Conservation (phyloP, 192 early-diverging fungal species). For the Backusella parvicylindrica region DNA sequence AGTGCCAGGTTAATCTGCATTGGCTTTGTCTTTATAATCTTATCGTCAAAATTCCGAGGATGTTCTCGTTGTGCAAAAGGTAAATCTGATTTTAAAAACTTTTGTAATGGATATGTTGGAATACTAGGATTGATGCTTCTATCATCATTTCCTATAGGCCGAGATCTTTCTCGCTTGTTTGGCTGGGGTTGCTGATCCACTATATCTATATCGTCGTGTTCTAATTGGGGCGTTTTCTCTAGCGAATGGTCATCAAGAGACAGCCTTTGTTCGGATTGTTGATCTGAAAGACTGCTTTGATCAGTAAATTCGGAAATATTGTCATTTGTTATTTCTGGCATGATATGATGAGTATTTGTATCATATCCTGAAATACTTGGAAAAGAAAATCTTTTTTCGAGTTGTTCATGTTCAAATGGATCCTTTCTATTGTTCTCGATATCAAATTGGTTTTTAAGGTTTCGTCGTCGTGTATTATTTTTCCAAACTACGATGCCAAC, state of each 20-base stretch:
- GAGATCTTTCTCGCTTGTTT: background rate
- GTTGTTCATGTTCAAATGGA: background rate
- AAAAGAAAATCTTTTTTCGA: background rate
- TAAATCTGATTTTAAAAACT: conserved; percentile 1
- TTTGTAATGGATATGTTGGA: background rate
- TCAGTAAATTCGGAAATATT: background rate
- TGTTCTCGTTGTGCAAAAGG: background rate
- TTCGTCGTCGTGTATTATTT: background rate
- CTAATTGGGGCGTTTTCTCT: background rate
- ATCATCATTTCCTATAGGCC: background rate
- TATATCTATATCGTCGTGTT: background rate
- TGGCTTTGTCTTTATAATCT: background rate
- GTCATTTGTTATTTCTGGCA: background rate
- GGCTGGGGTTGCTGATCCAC: background rate
- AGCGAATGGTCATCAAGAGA: background rate
- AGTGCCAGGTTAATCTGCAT: background rate
- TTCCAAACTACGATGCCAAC: conserved; percentile 5
- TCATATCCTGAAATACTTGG: background rate
- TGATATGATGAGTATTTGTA: background rate
- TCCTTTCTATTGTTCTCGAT: background rate
- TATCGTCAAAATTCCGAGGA: background rate
- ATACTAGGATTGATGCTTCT: background rate
- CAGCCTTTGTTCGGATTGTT: background rate
- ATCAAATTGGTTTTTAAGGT: background rate
- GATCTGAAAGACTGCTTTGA: background rate